These are phyloP conservation scores for Trypanosoma grayi DNA, from an alignment of 208 protist species.

Conservation along the genomic window DNA sequence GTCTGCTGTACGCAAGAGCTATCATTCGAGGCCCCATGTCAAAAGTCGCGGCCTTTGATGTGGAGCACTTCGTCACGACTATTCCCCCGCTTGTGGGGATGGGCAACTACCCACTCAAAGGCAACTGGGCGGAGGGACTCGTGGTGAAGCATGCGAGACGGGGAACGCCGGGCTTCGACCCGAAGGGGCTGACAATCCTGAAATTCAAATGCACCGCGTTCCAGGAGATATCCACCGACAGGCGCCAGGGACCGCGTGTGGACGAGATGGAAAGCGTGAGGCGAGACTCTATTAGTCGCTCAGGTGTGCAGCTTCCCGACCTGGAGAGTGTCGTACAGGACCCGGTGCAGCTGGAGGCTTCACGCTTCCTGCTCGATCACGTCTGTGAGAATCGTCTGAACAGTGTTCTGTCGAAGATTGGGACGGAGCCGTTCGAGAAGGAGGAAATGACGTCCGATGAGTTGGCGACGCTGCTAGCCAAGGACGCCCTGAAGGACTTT, in stretches of 20 bases:
- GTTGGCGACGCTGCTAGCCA: slow-evolving; percentile 67
- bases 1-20: slow-evolving; percentile 69
- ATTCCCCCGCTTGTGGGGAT: slow-evolving; percentile 82
- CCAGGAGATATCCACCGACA: slow-evolving; percentile 80
- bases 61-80: slow-evolving; percentile 77
- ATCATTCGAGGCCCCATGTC: slow-evolving; percentile 75
- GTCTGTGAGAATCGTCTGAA: slow-evolving; percentile 82
- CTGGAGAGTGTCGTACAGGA: slow-evolving; percentile 66
- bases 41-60: slow-evolving; percentile 80
- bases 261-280: slow-evolving; percentile 69
- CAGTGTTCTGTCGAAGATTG: slow-evolving; percentile 81
- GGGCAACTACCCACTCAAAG: slow-evolving; percentile 76
- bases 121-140: slow-evolving; percentile 83
- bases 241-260: slow-evolving; percentile 60
- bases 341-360: slow-evolving; percentile 34
- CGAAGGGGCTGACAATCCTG: slow-evolving; percentile 59
- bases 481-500: slow-evolving; percentile 83
- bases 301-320: slow-evolving; percentile 71
- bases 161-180: slow-evolving; percentile 57
- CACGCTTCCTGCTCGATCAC: slow-evolving; percentile 53
- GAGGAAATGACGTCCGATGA: slow-evolving; percentile 55
- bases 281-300: slow-evolving; percentile 37
- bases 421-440: slow-evolving; percentile 70
- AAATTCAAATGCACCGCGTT: slow-evolving; percentile 89
- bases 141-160: slow-evolving; percentile 75